phyloP scores from a whole-genome alignment of 176 grass and related monocot species.

The Paspalum vaginatum region DNA sequence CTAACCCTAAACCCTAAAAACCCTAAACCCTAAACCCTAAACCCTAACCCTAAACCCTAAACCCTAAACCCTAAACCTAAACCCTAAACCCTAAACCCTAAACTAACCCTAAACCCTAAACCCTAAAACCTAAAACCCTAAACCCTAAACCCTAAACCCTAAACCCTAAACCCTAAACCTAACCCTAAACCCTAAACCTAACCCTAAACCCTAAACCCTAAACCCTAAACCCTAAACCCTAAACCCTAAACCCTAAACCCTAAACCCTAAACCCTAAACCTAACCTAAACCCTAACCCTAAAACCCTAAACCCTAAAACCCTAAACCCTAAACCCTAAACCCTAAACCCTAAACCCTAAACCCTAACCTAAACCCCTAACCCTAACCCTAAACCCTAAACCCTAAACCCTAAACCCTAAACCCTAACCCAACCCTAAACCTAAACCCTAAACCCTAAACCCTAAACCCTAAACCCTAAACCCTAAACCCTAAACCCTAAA shows the following conservation, averaged over 20 bases:
- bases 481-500: slow-evolving; percentile 1
- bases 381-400: slow-evolving; percentile 2
- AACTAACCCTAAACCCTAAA: not conserved
- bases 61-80: slow-evolving; percentile 3
- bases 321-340: not conserved
- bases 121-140: not conserved
- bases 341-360: not conserved
- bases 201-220: slow-evolving; percentile 3
- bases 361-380: not conserved
- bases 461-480: not conserved
- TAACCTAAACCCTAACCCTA: too few species aligned
- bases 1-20: slow-evolving; percentile 1
- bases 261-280: not conserved
- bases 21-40: not conserved
- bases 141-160: not conserved
- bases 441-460: not conserved
- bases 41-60: not conserved
- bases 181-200: slow-evolving; percentile 3
- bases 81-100: not conserved
- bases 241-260: slow-evolving; percentile 2
- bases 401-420: not conserved
- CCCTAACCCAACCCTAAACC: not conserved
- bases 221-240: not conserved
- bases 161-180: not conserved
- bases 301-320: slow-evolving; percentile 3